Base-by-base conservation (phyloP, 345 rosid species). In the Hypericum androsaemum region DNA sequence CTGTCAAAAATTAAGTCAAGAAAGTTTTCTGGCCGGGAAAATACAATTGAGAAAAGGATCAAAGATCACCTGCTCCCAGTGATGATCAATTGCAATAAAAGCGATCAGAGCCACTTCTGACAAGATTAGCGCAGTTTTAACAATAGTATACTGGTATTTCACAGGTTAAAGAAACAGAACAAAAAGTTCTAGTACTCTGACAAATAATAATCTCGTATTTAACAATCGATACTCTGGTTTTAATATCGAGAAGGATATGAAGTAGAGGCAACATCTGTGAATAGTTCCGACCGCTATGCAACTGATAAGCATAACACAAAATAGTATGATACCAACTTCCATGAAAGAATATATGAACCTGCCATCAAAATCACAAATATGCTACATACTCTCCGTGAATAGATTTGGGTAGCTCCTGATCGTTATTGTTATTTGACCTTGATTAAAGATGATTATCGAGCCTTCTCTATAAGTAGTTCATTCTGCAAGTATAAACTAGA, bases 281-380 rank as follows among this genome's bases (percentile, higher is more conserved):
- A 88, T 74, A 41, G 89, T 71, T 73, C 83, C 96, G 61, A 95
- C 96, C 49, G 96, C 96, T 32, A 84, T 78, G 79, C 89, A 92
- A 50, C 98, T 96, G 8, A 85, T 80, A 58, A 83, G 53, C 39
- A 80, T 74, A 58, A 81, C 52, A 57, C 85, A 69, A 62, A 95
- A 81, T 52, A 88, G 58, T 69, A 77, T 77, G 47, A 85, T 61
- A 40, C 96, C 96, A 69, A 88, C 73, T 41, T 83, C 89, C 89
- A 92, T 83, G 59, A 88, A 92, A 17, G 85, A 80, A 73, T 92
- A 85, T 63, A 92, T 92, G 72, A 92, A 92, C 98, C 96, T 92
- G 84, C 67, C 73, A 74, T 37, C 39, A 59, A 62, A 60, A 51
- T 32, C 52, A 64, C 6, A 54, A 28, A 56, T 64, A 44, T 37